These are phyloP conservation scores for Microbotryum lychnidis-dioicae DNA, from an alignment of 1,284 basidiomycete genomes.

Conservation along the genomic window DNA sequence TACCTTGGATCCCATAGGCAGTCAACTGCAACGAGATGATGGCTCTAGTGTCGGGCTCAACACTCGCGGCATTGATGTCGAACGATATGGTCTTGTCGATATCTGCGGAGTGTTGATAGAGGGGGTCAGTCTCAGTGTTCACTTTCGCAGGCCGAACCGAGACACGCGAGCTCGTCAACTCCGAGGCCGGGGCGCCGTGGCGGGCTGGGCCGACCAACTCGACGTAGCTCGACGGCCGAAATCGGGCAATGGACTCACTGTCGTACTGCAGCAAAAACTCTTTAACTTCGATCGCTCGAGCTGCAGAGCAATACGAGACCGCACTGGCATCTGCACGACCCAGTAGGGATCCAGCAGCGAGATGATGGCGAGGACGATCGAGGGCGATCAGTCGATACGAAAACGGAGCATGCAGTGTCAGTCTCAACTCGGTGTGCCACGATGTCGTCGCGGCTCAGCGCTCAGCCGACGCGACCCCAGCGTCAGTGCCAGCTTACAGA, in stretches of 20 bases:
- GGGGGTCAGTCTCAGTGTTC: too few relatives aligned
- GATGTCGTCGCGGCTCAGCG: too few relatives aligned
- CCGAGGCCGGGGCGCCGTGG: neutral
- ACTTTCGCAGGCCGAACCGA: too few relatives aligned
- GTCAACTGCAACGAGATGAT: constrained; percentile 68
- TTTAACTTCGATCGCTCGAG: constrained; percentile 24
- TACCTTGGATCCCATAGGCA: constrained; percentile 54
- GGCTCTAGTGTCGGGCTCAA: constrained; percentile 62
- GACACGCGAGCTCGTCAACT: too few relatives aligned
- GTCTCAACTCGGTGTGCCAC: too few relatives aligned
- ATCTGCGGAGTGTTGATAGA: too few relatives aligned
- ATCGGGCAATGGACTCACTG: neutral
- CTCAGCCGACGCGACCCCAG: too few relatives aligned
- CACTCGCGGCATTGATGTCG: constrained; percentile 32
- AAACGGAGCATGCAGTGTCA: too few relatives aligned
- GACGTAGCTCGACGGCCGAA: neutral
- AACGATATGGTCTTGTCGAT: neutral
- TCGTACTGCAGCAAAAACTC: constrained; percentile 24
- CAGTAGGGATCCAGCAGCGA: too few relatives aligned
- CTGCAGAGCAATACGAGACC: constrained; percentile 23
- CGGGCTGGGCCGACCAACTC: neutral
- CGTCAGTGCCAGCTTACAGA: too few relatives aligned
- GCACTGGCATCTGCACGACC: constrained; percentile 9
- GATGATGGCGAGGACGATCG: too few relatives aligned
- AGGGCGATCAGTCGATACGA: too few relatives aligned